Percentiles rank a stretch among this genome's conserved stretches.
Conservation (phyloP, 495 filamentous ascomycete genomes). For the Neurospora sp. region DNA sequence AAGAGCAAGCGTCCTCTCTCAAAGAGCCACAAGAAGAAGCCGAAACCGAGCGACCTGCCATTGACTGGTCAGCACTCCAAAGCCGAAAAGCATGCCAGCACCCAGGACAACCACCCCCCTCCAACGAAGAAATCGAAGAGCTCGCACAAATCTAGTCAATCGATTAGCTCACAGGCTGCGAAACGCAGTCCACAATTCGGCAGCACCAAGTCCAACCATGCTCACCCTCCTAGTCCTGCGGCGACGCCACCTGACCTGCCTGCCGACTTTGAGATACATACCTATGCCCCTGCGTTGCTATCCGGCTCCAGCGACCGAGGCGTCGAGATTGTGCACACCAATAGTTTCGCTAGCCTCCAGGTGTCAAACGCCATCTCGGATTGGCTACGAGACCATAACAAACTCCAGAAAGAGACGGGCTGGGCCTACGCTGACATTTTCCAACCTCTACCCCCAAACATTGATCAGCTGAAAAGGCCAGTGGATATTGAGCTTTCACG, state of each 20-base stretch:
- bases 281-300: slow-evolving; percentile 63
- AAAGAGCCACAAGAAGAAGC: slow-evolving; percentile 70
- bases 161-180: slow-evolving; percentile 48
- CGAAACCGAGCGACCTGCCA: slow-evolving; percentile 41
- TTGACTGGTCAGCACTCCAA: slow-evolving; percentile 37
- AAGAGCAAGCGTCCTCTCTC: slow-evolving; percentile 57
- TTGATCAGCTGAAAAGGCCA: slow-evolving; percentile 21
- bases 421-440: slow-evolving; percentile 41
- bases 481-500: slow-evolving; percentile 35
- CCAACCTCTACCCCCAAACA: slow-evolving; percentile 26
- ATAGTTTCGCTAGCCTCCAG: slow-evolving; percentile 56
- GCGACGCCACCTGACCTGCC: slow-evolving; percentile 46
- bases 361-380: slow-evolving; percentile 56
- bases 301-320: slow-evolving; percentile 56
- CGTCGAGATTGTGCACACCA: slow-evolving; percentile 47
- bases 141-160: slow-evolving; percentile 60
- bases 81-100: slow-evolving; percentile 23
- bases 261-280: slow-evolving; percentile 45
- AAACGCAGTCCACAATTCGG: slow-evolving; percentile 46
- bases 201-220: slow-evolving; percentile 28
- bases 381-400: slow-evolving; percentile 61
- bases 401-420: slow-evolving; percentile 35
- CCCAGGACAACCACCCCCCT: slow-evolving; percentile 26
- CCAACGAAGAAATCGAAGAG: slow-evolving; percentile 65
- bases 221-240: slow-evolving; percentile 44